Base-by-base conservation (phyloP, 1,284 basidiomycete genomes). In the Apiotrichum akiyoshidainum region DNA sequence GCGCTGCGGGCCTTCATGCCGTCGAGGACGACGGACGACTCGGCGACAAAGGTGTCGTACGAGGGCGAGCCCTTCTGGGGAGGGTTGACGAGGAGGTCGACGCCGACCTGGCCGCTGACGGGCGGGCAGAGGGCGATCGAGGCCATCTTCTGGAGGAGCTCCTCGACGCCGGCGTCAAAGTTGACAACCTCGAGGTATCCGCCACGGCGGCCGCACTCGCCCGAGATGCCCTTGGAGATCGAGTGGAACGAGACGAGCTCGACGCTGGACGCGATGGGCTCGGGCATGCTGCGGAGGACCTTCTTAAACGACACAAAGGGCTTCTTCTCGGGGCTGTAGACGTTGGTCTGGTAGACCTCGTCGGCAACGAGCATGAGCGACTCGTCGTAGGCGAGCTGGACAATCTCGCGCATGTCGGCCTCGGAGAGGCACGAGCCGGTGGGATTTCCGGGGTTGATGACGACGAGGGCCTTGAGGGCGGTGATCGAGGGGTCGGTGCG, bases 371-470 rank as follows among this genome's bases (percentile, higher is more conserved):
- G 83, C 14, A 92, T 87, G 54, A 95, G 83, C n/a, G 81, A 81
- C 77, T 94, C 81, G 67, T 87, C 81, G 73, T 90, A 87, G 78
- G 89, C 92, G 17, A 94, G 79, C 48, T 83, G 78, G 22, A 93
- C 84, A 60, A 95, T 83, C 54, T 83, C 79, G 58, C 82, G 80
- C 82, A 91, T 88, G 42, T 87, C 87, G 35, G 74, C 64, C 60
- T 84, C 81, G 65, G 86, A 83, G n/a, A 95, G 82, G 51, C 92
- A 82, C 8, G 87, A 84, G 48, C 92, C 92, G 0, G 92, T 94
- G 26, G 92, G 92, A 78, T 95, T 95, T 19, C 92, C 92, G 0
- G 92, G 92, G 80, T 94, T 94, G 81, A 95, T 94, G 67, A 94
- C 84, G 55, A 94, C 92, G 59, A 95, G 84, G 5, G 87, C 90